phyloP scores from a whole-genome alignment of 129 eudicot genomes.

The Pulicaria dysenterica region DNA sequence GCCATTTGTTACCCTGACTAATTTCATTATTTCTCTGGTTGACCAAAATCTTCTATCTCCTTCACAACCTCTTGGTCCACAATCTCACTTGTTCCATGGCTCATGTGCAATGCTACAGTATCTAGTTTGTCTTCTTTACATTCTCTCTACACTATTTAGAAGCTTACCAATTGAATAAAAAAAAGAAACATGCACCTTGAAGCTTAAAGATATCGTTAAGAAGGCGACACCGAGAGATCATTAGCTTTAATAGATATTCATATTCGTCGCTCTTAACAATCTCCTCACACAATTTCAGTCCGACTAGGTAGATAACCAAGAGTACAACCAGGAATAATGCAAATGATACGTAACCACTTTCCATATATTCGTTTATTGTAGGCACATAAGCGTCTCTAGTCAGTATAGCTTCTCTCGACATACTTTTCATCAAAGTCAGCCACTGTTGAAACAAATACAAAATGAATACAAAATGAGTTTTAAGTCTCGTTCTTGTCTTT shows the following conservation, averaged over 20 bases:
- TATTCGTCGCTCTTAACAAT: slow-evolving; percentile 52
- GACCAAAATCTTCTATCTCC: slow-evolving; percentile 42
- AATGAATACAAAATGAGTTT: background rate
- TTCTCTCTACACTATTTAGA: slow-evolving; percentile 62
- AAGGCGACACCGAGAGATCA: slow-evolving; percentile 90
- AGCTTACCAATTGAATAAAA: background rate
- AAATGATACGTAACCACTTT: slow-evolving; percentile 75
- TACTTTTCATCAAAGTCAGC: slow-evolving; percentile 63
- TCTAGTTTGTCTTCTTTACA: slow-evolving; percentile 63
- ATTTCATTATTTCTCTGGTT: slow-evolving; percentile 63
- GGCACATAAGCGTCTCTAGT: slow-evolving; percentile 47
- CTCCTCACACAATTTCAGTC: slow-evolving; percentile 71
- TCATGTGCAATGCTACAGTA: slow-evolving; percentile 57
- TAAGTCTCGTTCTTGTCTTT: slow-evolving; percentile 61
- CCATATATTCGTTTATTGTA: slow-evolving; percentile 74
- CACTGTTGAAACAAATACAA: slow-evolving; percentile 51
- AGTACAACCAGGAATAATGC: slow-evolving; percentile 91
- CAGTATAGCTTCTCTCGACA: slow-evolving; percentile 82
- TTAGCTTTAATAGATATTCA: slow-evolving; percentile 51
- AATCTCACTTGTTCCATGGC: slow-evolving; percentile 36
- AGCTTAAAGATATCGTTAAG: slow-evolving; percentile 71
- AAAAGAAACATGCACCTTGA: slow-evolving; percentile 66
- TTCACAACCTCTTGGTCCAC: slow-evolving; percentile 44
- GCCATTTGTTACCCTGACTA: slow-evolving; percentile 49
- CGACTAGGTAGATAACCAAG: slow-evolving; percentile 73